Conservation (phyloP, 345 rosid species). For the Pugionium dolabratum region DNA sequence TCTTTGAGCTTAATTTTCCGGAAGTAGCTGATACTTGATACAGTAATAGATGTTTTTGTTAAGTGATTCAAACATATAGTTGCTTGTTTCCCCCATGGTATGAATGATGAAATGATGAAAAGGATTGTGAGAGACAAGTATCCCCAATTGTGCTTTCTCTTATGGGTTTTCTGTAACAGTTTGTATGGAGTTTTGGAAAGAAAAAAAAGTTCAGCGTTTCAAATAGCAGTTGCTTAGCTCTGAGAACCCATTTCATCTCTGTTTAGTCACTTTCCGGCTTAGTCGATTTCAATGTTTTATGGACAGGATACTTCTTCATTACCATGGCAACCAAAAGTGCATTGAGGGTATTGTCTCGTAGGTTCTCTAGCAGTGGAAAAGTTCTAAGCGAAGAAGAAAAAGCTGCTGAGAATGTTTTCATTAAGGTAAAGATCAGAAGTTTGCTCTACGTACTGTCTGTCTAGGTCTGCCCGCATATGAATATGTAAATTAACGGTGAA, state of each 20-base stretch:
- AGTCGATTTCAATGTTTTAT: too few species aligned
- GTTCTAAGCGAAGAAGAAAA: slow-evolving; percentile 88
- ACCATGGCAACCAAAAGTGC: slow-evolving; percentile 66
- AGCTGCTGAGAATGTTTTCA: slow-evolving; percentile 91
- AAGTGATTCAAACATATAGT: slow-evolving; percentile 2
- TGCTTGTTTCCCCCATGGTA: background rate
- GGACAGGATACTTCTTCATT: slow-evolving; percentile 28
- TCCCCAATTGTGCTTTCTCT: too few species aligned
- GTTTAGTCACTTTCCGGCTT: too few species aligned
- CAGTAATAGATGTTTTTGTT: background rate
- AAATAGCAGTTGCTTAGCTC: too few species aligned
- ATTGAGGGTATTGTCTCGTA: slow-evolving; percentile 53
- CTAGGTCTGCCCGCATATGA: background rate
- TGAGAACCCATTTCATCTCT: too few species aligned
- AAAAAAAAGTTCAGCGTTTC: too few species aligned
- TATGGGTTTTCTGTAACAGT: too few species aligned
- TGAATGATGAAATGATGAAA: slow-evolving; percentile 23
- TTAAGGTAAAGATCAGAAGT: slow-evolving; percentile 55
- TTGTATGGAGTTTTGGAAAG: too few species aligned
- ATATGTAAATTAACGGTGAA: background rate
- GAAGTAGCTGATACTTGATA: background rate
- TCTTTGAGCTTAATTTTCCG: background rate
- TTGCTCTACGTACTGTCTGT: background rate
- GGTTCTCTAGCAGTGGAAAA: slow-evolving; percentile 76
- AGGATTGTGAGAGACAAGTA: slow-evolving; percentile 5